phyloP scores from a whole-genome alignment of 139 green algal species.

The Tetradesmus lagerheimii region DNA sequence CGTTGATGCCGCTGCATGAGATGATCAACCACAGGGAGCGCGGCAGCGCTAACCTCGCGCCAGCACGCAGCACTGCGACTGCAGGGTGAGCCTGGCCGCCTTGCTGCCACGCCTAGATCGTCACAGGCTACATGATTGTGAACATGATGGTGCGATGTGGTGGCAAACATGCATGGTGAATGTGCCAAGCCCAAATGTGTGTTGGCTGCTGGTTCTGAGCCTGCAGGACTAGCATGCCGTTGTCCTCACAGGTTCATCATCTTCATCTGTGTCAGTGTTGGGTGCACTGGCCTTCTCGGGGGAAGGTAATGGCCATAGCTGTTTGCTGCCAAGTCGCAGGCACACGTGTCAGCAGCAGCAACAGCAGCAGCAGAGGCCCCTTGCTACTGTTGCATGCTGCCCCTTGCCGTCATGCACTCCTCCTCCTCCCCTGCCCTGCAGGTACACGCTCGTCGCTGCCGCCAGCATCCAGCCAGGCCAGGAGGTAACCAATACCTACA shows the following conservation, averaged over 20 bases:
- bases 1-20: slow-evolving; percentile 15
- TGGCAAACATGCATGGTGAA: too few relatives aligned
- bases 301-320: too few relatives aligned
- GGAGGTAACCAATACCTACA: slow-evolving; percentile 12
- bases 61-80: not conserved
- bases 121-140: too few relatives aligned
- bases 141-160: too few relatives aligned
- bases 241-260: too few relatives aligned
- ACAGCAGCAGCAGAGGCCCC: not conserved
- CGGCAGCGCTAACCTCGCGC: not conserved
- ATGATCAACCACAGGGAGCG: slow-evolving; percentile 23
- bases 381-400: not conserved
- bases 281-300: too few relatives aligned
- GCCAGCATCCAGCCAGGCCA: not conserved
- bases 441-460: not conserved
- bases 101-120: too few relatives aligned
- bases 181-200: too few relatives aligned
- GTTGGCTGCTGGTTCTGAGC: too few relatives aligned
- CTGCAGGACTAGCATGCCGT: too few relatives aligned
- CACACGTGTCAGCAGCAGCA: not conserved
- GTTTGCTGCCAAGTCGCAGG: too few relatives aligned
- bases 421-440: not conserved
- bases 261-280: too few relatives aligned
- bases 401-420: not conserved
- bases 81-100: not conserved